phyloP scores from a whole-genome alignment of 2,329 filamentous ascomycete species.

The Decorospora gaudefroyi region DNA sequence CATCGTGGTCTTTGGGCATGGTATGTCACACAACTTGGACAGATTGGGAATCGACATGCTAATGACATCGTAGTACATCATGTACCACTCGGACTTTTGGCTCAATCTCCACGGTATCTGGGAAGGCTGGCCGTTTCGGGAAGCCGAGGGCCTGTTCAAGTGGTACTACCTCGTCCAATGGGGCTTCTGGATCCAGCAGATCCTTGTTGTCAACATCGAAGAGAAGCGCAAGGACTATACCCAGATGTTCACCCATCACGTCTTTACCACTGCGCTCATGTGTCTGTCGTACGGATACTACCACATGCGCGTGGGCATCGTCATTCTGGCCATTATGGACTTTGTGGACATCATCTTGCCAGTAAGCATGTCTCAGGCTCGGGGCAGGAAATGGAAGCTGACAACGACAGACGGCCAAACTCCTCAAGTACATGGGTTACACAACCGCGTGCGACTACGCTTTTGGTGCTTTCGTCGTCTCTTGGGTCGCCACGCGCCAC shows the following conservation, averaged over 20 bases:
- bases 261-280: constrained; percentile 83
- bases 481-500: constrained; percentile 85
- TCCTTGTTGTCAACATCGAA: constrained; percentile 92
- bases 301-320: constrained; percentile 82
- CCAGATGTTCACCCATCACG: constrained; percentile 95
- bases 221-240: constrained; percentile 91
- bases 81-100: constrained; percentile 76
- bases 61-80: constrained; percentile 67
- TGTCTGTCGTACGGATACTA: constrained; percentile 83
- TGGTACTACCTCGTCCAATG: constrained; percentile 89
- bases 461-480: constrained; percentile 83
- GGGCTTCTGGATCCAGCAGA: constrained; percentile 92
- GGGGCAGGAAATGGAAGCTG: constrained; percentile 4
- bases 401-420: constrained; percentile 75
- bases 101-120: constrained; percentile 78
- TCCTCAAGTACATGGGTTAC: constrained; percentile 82
- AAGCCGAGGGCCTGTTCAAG: constrained; percentile 76
- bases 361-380: constrained; percentile 52
- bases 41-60: constrained; percentile 8
- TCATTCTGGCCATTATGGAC: constrained; percentile 92
- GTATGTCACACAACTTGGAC: constrained; percentile 54
- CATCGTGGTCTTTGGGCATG: constrained; percentile 83
- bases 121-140: constrained; percentile 80
- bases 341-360: constrained; percentile 86
- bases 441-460: constrained; percentile 75